Base-by-base conservation (phyloP, 192 early-diverging fungal species). In the Entomortierella beljakovae region DNA sequence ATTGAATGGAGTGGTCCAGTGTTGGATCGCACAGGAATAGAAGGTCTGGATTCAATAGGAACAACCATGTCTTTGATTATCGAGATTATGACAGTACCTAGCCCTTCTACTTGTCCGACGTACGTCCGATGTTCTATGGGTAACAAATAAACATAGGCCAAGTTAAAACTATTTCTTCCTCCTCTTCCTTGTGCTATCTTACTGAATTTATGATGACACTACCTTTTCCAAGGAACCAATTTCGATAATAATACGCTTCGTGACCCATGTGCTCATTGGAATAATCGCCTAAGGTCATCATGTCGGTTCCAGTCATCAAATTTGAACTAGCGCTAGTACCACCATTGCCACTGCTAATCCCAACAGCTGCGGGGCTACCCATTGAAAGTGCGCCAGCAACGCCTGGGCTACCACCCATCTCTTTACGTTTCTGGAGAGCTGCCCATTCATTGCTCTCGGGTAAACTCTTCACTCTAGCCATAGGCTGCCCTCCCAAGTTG, bases 151-250 rank as follows among this genome's bases (percentile, higher is more conserved):
- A 8, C 29, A 56, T 18, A 31, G 7, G 29, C 26, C 33, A 4
- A 9, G 28, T 29, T 29, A 43, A 11, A 8, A 43, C 18, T 43
- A 43, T n/a, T n/a, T n/a, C n/a, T n/a, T n/a, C n/a, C n/a, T n/a
- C n/a, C n/a, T n/a, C n/a, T n/a, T n/a, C n/a, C n/a, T n/a, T n/a
- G n/a, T n/a, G n/a, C n/a, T n/a, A n/a, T n/a, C n/a, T n/a, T 8
- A 53, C 13, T 6, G 51, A 26, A 13, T 5, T 2, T 53, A 53
- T 6, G 9, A 8, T 15, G 22, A 53, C 51, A 16, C n/a, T 69
- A 90, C 89, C 82, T 84, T 89, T 91, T 23, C 89, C 90, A 65
- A 92, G 82, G 68, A 92, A 92, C 83, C 89, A 89, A 58, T 91
- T 89, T 28, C 90, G 73, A 69, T 91, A 92, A 84, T 90, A 92